Evolutionary conservation across 176 grass and related monocot genomes (phyloP).

Genomic region (Carex myosuroides): DNA sequence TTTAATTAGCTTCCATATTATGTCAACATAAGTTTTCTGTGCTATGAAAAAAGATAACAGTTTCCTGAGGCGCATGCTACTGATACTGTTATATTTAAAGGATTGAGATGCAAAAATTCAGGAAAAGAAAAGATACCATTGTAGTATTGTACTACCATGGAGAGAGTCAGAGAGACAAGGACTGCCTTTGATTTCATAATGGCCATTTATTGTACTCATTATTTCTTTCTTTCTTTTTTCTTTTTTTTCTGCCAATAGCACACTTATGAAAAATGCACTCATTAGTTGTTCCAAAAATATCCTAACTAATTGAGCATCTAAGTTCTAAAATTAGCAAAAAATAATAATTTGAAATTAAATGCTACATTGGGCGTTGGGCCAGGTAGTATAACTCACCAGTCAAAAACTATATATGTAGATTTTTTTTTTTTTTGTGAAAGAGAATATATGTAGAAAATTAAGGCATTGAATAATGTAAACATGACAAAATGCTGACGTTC

Average conservation of each 20-base stretch:
- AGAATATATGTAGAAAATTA: neutral
- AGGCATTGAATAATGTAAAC: neutral
- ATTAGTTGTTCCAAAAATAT: neutral
- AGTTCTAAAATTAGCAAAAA: constrained; percentile 4
- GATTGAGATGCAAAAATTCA: neutral
- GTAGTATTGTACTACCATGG: constrained; percentile 1
- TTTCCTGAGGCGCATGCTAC: neutral
- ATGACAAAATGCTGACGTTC: constrained; percentile 5
- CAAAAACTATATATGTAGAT: too few species aligned
- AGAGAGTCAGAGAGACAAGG: constrained; percentile 12
- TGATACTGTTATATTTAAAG: neutral
- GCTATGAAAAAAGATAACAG: neutral
- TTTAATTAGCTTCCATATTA: neutral
- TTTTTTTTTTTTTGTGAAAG: too few species aligned
- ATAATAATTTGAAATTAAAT: neutral
- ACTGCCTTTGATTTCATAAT: constrained; percentile 23
- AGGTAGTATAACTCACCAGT: too few species aligned
- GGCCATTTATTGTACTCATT: constrained; percentile 10
- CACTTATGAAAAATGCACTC: constrained; percentile 4
- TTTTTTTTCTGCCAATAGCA: neutral
- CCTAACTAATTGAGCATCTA: neutral
- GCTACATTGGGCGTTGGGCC: too few species aligned
- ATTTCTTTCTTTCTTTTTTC: neutral
- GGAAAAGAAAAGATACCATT: neutral
- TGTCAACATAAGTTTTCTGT: neutral